These are phyloP conservation scores for Suillus brevipes DNA, from an alignment of 768 basidiomycete species.

Conservation along the genomic window DNA sequence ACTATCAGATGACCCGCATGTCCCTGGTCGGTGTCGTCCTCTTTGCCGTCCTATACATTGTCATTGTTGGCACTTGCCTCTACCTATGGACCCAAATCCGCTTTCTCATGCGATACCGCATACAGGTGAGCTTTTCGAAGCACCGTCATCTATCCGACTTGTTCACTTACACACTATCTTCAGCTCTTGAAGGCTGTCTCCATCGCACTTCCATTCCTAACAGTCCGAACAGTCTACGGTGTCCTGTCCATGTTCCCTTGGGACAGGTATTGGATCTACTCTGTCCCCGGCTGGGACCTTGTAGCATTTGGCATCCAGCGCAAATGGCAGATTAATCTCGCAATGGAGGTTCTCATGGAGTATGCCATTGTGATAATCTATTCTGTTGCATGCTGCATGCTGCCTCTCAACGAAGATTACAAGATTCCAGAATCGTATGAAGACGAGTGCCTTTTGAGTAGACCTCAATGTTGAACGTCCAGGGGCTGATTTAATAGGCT, in stretches of 20 bases:
- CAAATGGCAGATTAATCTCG: slow-evolving; percentile 52
- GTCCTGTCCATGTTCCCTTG: slow-evolving; percentile 49
- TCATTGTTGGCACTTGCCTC: slow-evolving; percentile 46
- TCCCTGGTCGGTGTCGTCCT: slow-evolving; percentile 27
- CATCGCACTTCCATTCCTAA: slow-evolving; percentile 58
- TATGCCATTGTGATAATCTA: slow-evolving; percentile 47
- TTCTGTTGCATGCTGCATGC: slow-evolving; percentile 19
- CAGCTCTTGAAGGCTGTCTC: slow-evolving; percentile 60
- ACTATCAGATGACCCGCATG: no score
- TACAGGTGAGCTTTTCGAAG: slow-evolving; percentile 33
- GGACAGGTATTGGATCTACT: no score
- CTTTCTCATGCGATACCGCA: slow-evolving; percentile 28
- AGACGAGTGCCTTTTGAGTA: slow-evolving; percentile 28
- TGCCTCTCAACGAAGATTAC: slow-evolving; percentile 21
- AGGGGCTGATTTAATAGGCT: not conserved
- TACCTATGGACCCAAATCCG: slow-evolving; percentile 54
- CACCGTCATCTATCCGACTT: slow-evolving; percentile 3
- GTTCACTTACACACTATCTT: slow-evolving; percentile 11
- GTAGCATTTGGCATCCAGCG: no score
- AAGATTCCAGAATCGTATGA: slow-evolving; percentile 14
- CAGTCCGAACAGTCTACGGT: slow-evolving; percentile 47
- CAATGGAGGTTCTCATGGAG: slow-evolving; percentile 58
- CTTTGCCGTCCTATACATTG: slow-evolving; percentile 39
- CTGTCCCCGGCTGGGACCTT: no score
- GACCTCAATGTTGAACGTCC: slow-evolving; percentile 19